phyloP scores from a whole-genome alignment of 176 grass and related monocot species.

The Dactylis glomerata region DNA sequence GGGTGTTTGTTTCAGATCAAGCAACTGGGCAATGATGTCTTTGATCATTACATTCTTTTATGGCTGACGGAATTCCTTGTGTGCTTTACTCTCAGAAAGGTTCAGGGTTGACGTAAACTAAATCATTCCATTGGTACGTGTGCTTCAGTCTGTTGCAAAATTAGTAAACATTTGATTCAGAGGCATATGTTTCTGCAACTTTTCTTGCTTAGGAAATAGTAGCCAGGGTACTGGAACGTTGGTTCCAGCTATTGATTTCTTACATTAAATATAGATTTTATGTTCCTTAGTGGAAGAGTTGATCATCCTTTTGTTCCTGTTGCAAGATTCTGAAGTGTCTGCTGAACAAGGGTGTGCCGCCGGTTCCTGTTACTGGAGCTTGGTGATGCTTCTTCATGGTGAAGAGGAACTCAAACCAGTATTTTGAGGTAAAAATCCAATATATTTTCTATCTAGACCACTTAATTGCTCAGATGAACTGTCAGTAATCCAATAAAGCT shows the following conservation, averaged over 20 bases:
- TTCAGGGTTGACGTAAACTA: not conserved
- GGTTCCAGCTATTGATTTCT: not conserved
- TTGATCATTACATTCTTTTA: not conserved
- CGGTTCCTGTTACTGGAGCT: slow-evolving; percentile 83
- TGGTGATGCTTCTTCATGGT: slow-evolving; percentile 53
- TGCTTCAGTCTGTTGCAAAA: not conserved
- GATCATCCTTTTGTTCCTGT: slow-evolving; percentile 64
- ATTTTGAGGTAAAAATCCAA: slow-evolving; percentile 54
- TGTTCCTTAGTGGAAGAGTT: slow-evolving; percentile 65
- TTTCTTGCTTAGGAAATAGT: slow-evolving; percentile 14
- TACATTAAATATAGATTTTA: slow-evolving; percentile 11
- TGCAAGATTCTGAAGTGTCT: slow-evolving; percentile 69
- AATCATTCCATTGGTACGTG: not conserved
- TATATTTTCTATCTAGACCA: too few relatives aligned
- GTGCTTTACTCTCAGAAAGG: not conserved
- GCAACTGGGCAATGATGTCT: not conserved
- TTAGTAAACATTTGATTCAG: not conserved
- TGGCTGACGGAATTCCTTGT: not conserved
- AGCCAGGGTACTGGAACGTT: not conserved
- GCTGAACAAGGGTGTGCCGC: slow-evolving; percentile 70
- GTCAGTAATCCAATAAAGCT: too few relatives aligned
- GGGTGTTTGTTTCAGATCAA: not conserved
- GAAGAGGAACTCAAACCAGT: slow-evolving; percentile 70
- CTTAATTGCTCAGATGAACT: too few relatives aligned
- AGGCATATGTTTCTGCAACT: not conserved